A percentile compares a stretch with the other conserved stretches of the same genome.
Evolutionary conservation across 1,284 basidiomycete genomes (phyloP).

Genomic region (Fistulina hepatica): DNA sequence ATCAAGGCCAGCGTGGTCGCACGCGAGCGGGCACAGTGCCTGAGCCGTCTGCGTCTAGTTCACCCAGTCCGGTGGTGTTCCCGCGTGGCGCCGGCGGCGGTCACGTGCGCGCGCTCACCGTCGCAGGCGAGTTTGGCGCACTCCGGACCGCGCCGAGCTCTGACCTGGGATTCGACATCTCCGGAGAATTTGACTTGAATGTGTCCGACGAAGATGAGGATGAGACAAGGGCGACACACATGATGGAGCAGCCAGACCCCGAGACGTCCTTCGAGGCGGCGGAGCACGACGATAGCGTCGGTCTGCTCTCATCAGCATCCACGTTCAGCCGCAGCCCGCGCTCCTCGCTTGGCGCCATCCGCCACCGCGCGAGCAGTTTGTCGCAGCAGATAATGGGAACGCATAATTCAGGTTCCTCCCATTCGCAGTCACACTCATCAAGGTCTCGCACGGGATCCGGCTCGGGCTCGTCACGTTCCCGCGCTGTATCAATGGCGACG

Average conservation of each 20-base stretch:
- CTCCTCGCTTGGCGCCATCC: slow-evolving; percentile 39
- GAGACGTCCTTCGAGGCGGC: slow-evolving; percentile 47
- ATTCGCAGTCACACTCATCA: slow-evolving; percentile 26
- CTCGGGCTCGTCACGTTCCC: slow-evolving; percentile 27
- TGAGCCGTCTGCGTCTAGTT: slow-evolving; percentile 24
- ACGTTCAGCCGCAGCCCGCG: slow-evolving; percentile 44
- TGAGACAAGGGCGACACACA: slow-evolving; percentile 32
- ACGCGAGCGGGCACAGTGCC: slow-evolving; percentile 42
- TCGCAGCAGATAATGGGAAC: slow-evolving; percentile 19
- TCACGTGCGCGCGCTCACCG: slow-evolving; percentile 31
- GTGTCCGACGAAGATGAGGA: slow-evolving; percentile 29
- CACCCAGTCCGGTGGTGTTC: slow-evolving; percentile 36
- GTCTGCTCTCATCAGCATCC: slow-evolving; percentile 30
- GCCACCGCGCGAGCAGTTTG: slow-evolving; percentile 30
- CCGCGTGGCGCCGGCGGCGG: slow-evolving; percentile 23
- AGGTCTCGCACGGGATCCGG: slow-evolving; percentile 14
- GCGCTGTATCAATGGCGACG: slow-evolving; percentile 36
- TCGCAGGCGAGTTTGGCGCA: slow-evolving; percentile 28
- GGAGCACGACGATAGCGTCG: slow-evolving; percentile 63
- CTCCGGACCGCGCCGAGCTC: slow-evolving; percentile 24
- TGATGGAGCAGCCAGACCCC: slow-evolving; percentile 41
- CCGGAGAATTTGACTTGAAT: slow-evolving; percentile 22
- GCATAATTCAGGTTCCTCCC: slow-evolving; percentile 15
- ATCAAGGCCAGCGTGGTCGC: slow-evolving; percentile 34
- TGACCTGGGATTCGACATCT: slow-evolving; percentile 24